These are phyloP conservation scores for Trichothecium roseum DNA, from an alignment of 2,329 filamentous ascomycete species.

Conservation along the genomic window DNA sequence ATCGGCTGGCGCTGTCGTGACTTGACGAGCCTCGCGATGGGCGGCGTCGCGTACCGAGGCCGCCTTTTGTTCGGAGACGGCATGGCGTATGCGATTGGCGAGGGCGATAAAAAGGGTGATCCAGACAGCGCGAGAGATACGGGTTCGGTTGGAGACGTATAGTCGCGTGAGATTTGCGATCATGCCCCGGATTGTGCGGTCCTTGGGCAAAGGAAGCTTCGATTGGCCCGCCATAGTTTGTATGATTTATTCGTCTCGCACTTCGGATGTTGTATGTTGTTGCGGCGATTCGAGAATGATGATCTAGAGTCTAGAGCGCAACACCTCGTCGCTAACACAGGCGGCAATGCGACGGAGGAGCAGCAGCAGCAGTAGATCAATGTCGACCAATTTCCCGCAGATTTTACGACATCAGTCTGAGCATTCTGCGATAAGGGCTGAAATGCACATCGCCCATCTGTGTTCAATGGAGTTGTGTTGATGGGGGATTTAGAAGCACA, in stretches of 20 bases:
- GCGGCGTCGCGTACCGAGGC: conserved; percentile 61
- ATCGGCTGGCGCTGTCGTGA: conserved; percentile 27
- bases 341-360: too few relatives aligned
- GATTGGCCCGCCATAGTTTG: conserved; percentile 62
- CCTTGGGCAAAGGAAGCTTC: conserved; percentile 51
- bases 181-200: conserved; percentile 54
- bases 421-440: too few relatives aligned
- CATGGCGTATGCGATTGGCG: conserved; percentile 79
- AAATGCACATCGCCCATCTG: too few relatives aligned
- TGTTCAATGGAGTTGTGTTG: too few relatives aligned
- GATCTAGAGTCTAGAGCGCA: too few relatives aligned
- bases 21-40: conserved; percentile 33
- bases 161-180: conserved; percentile 57
- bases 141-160: conserved; percentile 70
- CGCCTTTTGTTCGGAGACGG: conserved; percentile 86
- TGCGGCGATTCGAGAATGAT: too few relatives aligned
- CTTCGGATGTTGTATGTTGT: too few relatives aligned
- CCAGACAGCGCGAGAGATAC: conserved; percentile 76
- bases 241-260: background rate
- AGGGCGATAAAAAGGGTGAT: conserved; percentile 72
- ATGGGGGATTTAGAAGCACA: too few relatives aligned
- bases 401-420: too few relatives aligned
- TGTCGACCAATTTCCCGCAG: too few relatives aligned
- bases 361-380: too few relatives aligned
- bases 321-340: too few relatives aligned